Evolutionary conservation across 208 protist genomes (phyloP), one percentile per base, ranked within the genome.

Genomic region (Leishmania turanica): DNA sequence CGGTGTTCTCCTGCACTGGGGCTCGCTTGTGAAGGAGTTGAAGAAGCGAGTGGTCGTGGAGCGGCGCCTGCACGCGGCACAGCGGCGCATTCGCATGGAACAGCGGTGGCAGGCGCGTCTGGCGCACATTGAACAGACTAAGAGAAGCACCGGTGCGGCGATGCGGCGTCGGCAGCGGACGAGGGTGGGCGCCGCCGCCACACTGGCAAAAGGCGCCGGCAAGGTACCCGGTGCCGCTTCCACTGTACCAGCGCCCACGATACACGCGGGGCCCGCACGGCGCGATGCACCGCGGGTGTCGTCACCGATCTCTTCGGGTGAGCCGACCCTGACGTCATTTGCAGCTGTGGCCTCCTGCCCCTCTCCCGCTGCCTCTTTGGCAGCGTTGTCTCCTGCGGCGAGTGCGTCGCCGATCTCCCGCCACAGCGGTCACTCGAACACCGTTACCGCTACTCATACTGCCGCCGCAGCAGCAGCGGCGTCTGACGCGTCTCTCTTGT

Each of bases 1-100:
- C 66, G 84, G 85, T 62, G 88, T 87, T 51, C 19, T 60, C 34
- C 83, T 97, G 65, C 90, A 93, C 42, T 97, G 94, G 93, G 84
- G 85, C 7, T 68, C 87, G 24, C 79, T 95, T 42, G 82, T 96
- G 42, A 87, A 88, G 54, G 87, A 87, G 53, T 72, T 97, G 56
- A 94, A 95, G 86, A 87, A 83, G 69, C 91, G 94, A 3, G 89
- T 84, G 31, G 82, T 87, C 42, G 77, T 85, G 42, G 88, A 91
- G 56, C 54, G 54, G 60, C 87, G 89, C 9, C 76, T 88, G 24
- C 74, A 82, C 15, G 79, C 89, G 64, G 83, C 88, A 21, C 82
- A 85, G 64, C 90, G 94, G n/a, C 86, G 89, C 17, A 56, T 75
- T 17, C 80, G 73, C 9, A 81, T 94, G 75, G 86, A 97, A 65